These are phyloP conservation scores for Cladobotryum mycophilum DNA, from an alignment of 2,329 filamentous ascomycete species.

Conservation along the genomic window DNA sequence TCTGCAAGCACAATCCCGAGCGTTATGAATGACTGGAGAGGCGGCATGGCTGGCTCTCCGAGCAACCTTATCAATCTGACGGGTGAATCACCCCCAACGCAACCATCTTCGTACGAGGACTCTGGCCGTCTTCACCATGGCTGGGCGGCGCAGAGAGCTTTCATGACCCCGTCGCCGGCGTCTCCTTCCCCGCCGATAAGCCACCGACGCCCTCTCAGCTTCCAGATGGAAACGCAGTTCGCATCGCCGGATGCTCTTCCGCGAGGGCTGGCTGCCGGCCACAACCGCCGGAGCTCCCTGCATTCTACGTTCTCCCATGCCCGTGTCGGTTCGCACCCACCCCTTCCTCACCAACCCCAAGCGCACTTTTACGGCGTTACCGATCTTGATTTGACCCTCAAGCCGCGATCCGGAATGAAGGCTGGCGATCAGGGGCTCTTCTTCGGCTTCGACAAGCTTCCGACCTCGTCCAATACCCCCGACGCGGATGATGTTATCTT, in stretches of 20 bases:
- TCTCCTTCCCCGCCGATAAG: constrained; percentile 34
- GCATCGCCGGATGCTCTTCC: constrained; percentile 35
- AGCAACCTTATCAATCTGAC: constrained; percentile 45
- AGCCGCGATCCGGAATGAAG: constrained; percentile 47
- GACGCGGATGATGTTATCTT: constrained; percentile 61
- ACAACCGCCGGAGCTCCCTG: constrained; percentile 39
- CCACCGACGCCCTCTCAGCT: constrained; percentile 45
- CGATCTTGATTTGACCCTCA: constrained; percentile 65
- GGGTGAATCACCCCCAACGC: constrained; percentile 48
- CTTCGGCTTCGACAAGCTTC: constrained; percentile 73
- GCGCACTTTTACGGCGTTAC: constrained; percentile 71
- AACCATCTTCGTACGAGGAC: constrained; percentile 48
- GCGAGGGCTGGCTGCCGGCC: constrained; percentile 27
- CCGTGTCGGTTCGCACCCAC: constrained; percentile 42
- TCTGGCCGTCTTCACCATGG: constrained; percentile 35
- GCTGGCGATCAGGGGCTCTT: constrained; percentile 67
- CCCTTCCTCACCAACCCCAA: constrained; percentile 68
- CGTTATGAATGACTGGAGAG: constrained; percentile 40
- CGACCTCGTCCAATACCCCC: constrained; percentile 31
- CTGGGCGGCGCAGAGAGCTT: constrained; percentile 41
- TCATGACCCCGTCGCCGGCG: constrained; percentile 38
- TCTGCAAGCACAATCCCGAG: constrained; percentile 43
- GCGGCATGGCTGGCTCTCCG: constrained; percentile 44
- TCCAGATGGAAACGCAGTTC: constrained; percentile 45
- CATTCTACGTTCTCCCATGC: constrained; percentile 45